A percentile compares a stretch with the other conserved stretches of the same genome.
These are phyloP conservation scores for Chlorella sp. DNA, from an alignment of 139 green algal genomes.

Conservation along the genomic window DNA sequence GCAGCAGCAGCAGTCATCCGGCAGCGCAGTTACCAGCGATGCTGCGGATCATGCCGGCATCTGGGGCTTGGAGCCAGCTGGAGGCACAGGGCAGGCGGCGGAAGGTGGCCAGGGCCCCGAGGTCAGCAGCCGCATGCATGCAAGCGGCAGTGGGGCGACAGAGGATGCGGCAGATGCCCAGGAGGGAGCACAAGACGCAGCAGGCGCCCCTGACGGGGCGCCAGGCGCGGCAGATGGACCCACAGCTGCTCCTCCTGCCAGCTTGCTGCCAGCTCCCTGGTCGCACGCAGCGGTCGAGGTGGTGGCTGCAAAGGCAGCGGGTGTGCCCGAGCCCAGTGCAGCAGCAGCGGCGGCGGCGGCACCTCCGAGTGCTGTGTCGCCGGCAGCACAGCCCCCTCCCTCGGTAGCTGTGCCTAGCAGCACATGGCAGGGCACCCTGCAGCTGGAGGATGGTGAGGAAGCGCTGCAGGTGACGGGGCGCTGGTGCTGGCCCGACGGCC, in stretches of 20 bases:
- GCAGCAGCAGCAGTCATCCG: background rate
- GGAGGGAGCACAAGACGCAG: too few relatives aligned
- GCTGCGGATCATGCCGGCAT: too few relatives aligned
- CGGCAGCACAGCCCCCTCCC: background rate
- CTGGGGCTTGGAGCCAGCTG: background rate
- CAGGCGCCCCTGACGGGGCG: too few relatives aligned
- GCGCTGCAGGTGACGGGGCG: background rate
- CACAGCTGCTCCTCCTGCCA: too few relatives aligned
- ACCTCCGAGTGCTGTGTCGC: background rate
- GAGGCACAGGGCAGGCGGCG: background rate
- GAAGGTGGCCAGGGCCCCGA: too few relatives aligned
- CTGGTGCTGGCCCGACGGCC: background rate
- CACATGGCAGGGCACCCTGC: background rate
- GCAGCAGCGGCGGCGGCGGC: background rate
- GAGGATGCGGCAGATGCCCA: too few relatives aligned
- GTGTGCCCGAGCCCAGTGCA: background rate
- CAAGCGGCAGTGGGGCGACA: too few relatives aligned
- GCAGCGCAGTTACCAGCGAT: too few relatives aligned
- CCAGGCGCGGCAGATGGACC: too few relatives aligned
- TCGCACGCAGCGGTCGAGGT: too few relatives aligned
- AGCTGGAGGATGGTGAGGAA: background rate
- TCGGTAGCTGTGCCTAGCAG: background rate
- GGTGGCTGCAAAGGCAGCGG: conserved; percentile 4
- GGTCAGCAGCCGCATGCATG: too few relatives aligned
- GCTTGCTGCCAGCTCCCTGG: too few relatives aligned